Evolutionary conservation across 306 rosid species (phyloP), one percentile per base, ranked within the genome.

Genomic region (Acacia crassicarpa): DNA sequence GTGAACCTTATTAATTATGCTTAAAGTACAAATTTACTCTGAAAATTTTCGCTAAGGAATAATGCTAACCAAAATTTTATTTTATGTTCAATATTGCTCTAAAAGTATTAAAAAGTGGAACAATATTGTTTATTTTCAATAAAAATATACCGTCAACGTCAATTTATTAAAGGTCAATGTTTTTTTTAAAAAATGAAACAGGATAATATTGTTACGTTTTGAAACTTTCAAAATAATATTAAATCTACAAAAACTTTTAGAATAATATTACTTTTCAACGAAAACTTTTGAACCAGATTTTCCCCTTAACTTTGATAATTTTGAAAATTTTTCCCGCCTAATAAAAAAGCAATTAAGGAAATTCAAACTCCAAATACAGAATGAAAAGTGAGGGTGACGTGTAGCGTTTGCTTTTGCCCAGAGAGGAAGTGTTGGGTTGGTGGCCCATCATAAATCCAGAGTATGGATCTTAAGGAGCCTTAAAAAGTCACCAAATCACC

Each of bases 251-350:
- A 35, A 35, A 35, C 5, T 0, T 35, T 35, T 1, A 35, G 8
- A 1, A 0, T 0, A 0, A 35, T 0, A 35, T 35, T 35, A 0
- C 1, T 35, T 1, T 5, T 5, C 5, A 5, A 35, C 40, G 0
- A 35, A 5, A 35, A 35, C 0, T 5, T 35, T 0, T 0, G 0
- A 5, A 0, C 0, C 1, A 35, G 40, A 35, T 35, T 5, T 35
- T 0, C 40, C 5, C 1, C 1, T 35, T 35, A 35, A 35, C 40
- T 1, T 5, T 35, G 7, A 5, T 35, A 35, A 35, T 35, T 35
- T 35, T 35, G 8, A 35, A 5, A 35, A 35, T 5, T 35, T 35
- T 5, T 35, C 40, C 40, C 40, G 8, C 41, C 41, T 6, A 35
- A 5, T 5, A 38, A 22, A 58, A 58, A 58, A 3, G 15, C 67